phyloP scores from a whole-genome alignment of 106 monocot genomes.

The Phalaenopsis equestris region DNA sequence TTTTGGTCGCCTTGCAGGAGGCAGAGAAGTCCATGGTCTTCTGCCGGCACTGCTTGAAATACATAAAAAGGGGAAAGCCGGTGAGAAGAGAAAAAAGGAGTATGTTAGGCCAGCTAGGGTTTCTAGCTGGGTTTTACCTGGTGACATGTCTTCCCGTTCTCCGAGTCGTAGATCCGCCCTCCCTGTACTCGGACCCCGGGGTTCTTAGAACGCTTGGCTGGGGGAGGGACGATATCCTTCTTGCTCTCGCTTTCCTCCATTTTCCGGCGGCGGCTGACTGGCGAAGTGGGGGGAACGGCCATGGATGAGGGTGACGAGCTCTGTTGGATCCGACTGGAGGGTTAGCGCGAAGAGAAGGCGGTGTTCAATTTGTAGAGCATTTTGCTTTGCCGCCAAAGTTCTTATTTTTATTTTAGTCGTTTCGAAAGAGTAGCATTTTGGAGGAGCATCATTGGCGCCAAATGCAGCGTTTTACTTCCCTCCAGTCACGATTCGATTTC shows the following conservation, averaged over 20 bases:
- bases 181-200: conserved; percentile 12
- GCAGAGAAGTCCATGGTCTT: conserved; percentile 19
- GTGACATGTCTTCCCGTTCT: conserved; percentile 18
- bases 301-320: not conserved
- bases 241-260: not conserved
- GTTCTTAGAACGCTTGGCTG: conserved; percentile 8
- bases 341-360: not conserved
- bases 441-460: not conserved
- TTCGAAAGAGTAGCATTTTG: not conserved
- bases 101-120: not conserved
- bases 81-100: not conserved
- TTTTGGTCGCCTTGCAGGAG: conserved; percentile 10
- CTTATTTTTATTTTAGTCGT: not conserved
- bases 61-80: too few relatives aligned
- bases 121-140: conserved; percentile 10
- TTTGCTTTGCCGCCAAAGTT: conserved; percentile 3
- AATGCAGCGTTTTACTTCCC: too few relatives aligned
- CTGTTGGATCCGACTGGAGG: not conserved
- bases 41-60: conserved; percentile 15
- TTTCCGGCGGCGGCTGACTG: not conserved
- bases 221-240: not conserved
- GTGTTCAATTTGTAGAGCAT: not conserved
- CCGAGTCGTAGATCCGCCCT: conserved; percentile 20
- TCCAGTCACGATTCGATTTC: too few relatives aligned
- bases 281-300: not conserved